Base-by-base conservation (phyloP, 2,329 filamentous ascomycete genomes). In the Diaporthe sp. region DNA sequence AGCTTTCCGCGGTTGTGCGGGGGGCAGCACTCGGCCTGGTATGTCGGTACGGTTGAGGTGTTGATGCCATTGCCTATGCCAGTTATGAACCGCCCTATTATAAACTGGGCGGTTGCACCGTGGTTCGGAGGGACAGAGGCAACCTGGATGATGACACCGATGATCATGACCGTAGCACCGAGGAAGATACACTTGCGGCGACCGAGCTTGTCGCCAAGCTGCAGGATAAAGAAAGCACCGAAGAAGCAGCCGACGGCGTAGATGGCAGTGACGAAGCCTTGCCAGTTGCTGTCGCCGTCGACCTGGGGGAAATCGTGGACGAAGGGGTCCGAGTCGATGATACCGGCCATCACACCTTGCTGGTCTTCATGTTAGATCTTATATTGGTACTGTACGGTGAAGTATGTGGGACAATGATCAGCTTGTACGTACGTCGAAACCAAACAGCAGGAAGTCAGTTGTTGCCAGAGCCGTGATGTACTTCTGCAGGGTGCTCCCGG, bases 1-100 rank as follows among this genome's bases (percentile, higher is more conserved):
- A 92, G 81, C 44, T 91, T 85, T 76, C 90, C 90, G 76, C 90
- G 87, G 80, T 91, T 91, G 77, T 86, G 87, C 0, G 89, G 87
- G 25, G 80, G 78, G 75, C 79, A 79, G 70, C 81, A 87, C 81
- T 82, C 83, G 73, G 83, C 82, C 77, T 84, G 83, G 78, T 84
- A 84, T 19, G 82, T 84, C 10, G 84, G 84, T n/a, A 87, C 84
- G 25, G 83, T 85, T 8, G 83, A 85, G 1, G 85, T 87, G 75
- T 87, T 86, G 79, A 87, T 85, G 22, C 88, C 88, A 77, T 88
- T 87, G 1, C 87, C 86, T 73, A 89, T 82, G 9, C 86, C 88
- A 4, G 86, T 86, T 25, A 88, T 81, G 44, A 86, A 83, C 53
- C 86, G 82, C n/a, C 86, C 86, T 30, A 87, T 82, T 47, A 89